phyloP scores from a whole-genome alignment of 148 eudicot species.

The Persicaria maculosa region DNA sequence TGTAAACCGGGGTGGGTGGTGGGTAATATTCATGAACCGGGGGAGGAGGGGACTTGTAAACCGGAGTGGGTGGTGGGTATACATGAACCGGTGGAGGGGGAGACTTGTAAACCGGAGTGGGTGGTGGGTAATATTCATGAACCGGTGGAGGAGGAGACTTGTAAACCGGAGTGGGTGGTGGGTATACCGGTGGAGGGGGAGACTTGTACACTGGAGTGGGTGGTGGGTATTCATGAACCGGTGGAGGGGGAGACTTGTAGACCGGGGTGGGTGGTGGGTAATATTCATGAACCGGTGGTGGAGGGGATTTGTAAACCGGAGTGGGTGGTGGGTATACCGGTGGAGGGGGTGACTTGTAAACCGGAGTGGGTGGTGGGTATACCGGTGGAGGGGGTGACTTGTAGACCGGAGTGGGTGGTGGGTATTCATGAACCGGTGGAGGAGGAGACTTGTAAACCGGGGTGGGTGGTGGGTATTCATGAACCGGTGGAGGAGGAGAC shows the following conservation, averaged over 20 bases:
- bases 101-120: conserved; percentile 7
- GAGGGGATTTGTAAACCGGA: neutral
- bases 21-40: neutral
- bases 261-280: conserved; percentile 20
- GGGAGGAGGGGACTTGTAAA: neutral
- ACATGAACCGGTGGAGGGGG: neutral
- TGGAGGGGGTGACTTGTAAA: neutral
- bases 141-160: conserved; percentile 16
- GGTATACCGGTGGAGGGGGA: conserved; percentile 2
- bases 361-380: neutral
- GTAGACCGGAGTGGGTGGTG: too few relatives aligned
- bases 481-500: neutral
- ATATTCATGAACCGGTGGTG: neutral
- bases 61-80: neutral
- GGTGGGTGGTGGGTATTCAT: neutral
- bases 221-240: conserved; percentile 16
- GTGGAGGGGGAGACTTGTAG: conserved; percentile 16
- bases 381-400: neutral
- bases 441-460: neutral
- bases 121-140: conserved; percentile 11
- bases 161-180: conserved; percentile 18
- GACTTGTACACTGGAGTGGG: conserved; percentile 8
- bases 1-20: neutral
- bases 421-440: neutral
- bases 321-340: conserved; percentile 16